Percentiles rank a stretch among this genome's conserved stretches.
Conservation (phyloP, 2,329 filamentous ascomycete genomes). For the Fusarium austroafricanum region DNA sequence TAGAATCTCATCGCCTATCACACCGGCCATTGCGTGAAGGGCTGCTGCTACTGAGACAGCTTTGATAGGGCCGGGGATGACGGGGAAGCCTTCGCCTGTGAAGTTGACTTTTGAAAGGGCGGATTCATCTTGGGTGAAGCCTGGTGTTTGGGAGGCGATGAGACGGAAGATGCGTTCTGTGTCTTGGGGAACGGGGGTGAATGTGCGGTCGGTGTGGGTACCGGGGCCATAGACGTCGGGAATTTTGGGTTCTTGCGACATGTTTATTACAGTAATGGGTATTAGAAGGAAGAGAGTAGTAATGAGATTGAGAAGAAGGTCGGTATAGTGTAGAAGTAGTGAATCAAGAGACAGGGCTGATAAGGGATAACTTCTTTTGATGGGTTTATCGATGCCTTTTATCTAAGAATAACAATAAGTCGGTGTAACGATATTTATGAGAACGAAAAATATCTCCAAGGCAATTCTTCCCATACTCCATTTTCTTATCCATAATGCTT, state of each 20-base stretch:
- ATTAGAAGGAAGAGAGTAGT: neutral
- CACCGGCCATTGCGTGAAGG: slow-evolving; percentile 18
- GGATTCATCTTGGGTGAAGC: slow-evolving; percentile 14
- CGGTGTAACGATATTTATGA: neutral
- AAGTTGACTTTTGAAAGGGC: slow-evolving; percentile 18
- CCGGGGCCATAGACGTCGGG: slow-evolving; percentile 13
- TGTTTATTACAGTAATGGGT: neutral
- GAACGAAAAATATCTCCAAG: neutral
- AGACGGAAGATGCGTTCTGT: slow-evolving; percentile 17
- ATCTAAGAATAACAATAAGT: too few species aligned
- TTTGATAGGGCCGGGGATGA: slow-evolving; percentile 23
- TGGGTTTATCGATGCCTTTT: neutral
- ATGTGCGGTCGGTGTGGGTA: slow-evolving; percentile 11
- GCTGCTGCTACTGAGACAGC: slow-evolving; percentile 15
- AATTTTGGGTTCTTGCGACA: slow-evolving; percentile 18
- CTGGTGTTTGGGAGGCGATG: slow-evolving; percentile 14
- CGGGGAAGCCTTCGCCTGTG: neutral
- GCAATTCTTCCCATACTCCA: neutral
- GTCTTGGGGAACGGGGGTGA: slow-evolving; percentile 8
- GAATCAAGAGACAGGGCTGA: too few species aligned
- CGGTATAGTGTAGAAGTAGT: too few species aligned
- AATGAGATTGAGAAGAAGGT: too few species aligned
- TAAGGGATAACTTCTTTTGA: neutral
- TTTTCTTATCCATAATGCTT: neutral
- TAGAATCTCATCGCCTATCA: slow-evolving; percentile 19